These are phyloP conservation scores for Micromonas pusilla DNA, from an alignment of 139 green algal genomes.

Conservation along the genomic window DNA sequence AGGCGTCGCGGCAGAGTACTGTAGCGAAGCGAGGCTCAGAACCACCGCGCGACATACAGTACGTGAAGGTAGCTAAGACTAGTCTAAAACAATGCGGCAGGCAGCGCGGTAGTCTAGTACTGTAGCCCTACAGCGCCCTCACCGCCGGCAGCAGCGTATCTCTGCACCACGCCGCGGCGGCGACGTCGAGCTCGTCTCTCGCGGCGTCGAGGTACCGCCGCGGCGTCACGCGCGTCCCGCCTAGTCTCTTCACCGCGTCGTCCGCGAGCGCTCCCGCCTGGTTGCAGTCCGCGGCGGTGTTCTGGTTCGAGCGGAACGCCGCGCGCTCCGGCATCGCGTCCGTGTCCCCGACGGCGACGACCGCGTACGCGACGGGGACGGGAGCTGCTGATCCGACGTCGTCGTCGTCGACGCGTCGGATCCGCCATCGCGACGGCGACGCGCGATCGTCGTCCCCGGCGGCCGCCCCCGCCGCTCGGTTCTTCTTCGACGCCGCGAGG, in stretches of 20 bases:
- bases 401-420: too few species aligned
- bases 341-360: neutral
- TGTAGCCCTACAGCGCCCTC: neutral
- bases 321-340: neutral
- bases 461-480: too few species aligned
- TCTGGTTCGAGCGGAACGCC: neutral
- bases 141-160: neutral
- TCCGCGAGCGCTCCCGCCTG: neutral
- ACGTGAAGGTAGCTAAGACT: too few species aligned
- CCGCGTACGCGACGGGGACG: neutral
- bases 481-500: too few species aligned
- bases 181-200: neutral
- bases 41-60: too few species aligned
- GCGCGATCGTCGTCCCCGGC: too few species aligned
- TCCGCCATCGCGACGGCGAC: too few species aligned
- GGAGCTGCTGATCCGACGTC: too few species aligned
- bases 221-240: neutral
- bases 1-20: too few species aligned
- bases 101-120: too few species aligned
- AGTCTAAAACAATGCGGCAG: too few species aligned
- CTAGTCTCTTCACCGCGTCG: neutral
- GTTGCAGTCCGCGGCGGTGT: neutral
- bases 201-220: neutral
- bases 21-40: too few species aligned
- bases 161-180: neutral